These are phyloP conservation scores for Metschnikowia baotianmanensis DNA, from an alignment of 805 yeast genomes.

Conservation along the genomic window DNA sequence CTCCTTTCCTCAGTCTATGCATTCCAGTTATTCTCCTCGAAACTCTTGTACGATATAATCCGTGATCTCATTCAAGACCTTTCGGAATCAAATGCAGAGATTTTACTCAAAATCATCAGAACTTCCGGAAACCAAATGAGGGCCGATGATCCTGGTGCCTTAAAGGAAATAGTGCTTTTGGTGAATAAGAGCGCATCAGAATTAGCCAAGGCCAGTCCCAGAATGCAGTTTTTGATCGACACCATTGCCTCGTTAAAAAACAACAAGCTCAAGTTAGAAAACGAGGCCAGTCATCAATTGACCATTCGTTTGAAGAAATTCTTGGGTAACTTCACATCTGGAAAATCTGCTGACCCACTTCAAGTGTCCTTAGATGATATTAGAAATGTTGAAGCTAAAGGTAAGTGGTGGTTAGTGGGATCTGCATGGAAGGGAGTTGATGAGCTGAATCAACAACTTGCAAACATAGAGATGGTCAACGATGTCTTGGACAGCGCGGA, in stretches of 20 bases:
- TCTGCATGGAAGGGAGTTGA: constrained; percentile 90
- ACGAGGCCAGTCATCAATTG: constrained; percentile 51
- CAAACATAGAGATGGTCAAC: constrained; percentile 46
- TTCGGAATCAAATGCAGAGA: constrained; percentile 72
- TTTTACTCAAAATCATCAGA: constrained; percentile 67
- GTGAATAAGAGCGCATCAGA: constrained; percentile 36
- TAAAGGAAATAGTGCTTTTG: constrained; percentile 70
- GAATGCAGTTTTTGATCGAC: constrained; percentile 82
- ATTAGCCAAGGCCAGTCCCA: constrained; percentile 42
- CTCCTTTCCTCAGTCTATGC: constrained; percentile 74
- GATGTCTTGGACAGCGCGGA: constrained; percentile 66
- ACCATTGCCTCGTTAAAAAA: constrained; percentile 83
- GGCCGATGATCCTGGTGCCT: constrained; percentile 82
- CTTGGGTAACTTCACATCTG: constrained; percentile 49
- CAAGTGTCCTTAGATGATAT: constrained; percentile 85
- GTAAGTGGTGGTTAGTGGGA: constrained; percentile 99
- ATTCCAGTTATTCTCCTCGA: constrained; percentile 72
- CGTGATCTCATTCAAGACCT: constrained; percentile 50
- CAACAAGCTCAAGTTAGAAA: constrained; percentile 62
- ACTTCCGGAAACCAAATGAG: constrained; percentile 83
- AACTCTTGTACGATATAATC: constrained; percentile 75
- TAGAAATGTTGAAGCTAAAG: constrained; percentile 68
- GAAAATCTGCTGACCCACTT: constrained; percentile 64
- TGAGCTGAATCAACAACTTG: constrained; percentile 20
- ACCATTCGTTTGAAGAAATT: constrained; percentile 61